Evolutionary conservation across 345 rosid genomes (phyloP), one percentile per base, ranked within the genome.

Genomic region (Eucalyptus curtisii): DNA sequence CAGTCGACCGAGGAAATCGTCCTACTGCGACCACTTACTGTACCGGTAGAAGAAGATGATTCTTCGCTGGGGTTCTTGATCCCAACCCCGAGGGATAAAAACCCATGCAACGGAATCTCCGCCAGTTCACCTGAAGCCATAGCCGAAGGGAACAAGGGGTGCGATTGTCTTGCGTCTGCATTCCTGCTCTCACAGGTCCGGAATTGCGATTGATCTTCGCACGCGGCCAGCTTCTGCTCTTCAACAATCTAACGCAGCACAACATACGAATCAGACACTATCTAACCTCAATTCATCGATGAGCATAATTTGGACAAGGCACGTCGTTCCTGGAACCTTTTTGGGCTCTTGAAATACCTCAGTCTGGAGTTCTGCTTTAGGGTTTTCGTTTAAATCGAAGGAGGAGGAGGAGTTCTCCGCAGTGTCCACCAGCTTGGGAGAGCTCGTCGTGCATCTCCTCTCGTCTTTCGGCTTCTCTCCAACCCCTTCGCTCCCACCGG

Each of bases 381-480:
- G 88, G 87, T 91, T 91, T 88, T 89, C 89, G 86, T 90, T 91
- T 27, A 92, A 44, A 80, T 92, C 93, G 53, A 91, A 66, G 71
- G 90, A 79, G 30, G 40, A 76, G 53, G 53, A 17, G 16, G 40
- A 44, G 66, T 31, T 49, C 57, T 48, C 86, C 89, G 92, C 90
- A 42, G 90, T 87, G 91, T 91, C 95, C 97, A 97, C 94, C 30
- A 93, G 93, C 92, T 95, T 96, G 91, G 94, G 92, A 53, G 95
- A 93, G 90, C 96, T 93, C 97, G 93, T 94, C 97, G 94, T 92
- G 95, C 97, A 95, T 59, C 90, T 94, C 90, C 91, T 92, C 95
- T 95, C 96, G 88, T 95, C 97, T 82, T 86, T 93, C 20, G 79
- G 89, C 14, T 94, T 95, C 49, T 89, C 88, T 84, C 93, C 95